phyloP scores from a whole-genome alignment of 1,139 yeast species.

The Blastobotrys indianensis region DNA sequence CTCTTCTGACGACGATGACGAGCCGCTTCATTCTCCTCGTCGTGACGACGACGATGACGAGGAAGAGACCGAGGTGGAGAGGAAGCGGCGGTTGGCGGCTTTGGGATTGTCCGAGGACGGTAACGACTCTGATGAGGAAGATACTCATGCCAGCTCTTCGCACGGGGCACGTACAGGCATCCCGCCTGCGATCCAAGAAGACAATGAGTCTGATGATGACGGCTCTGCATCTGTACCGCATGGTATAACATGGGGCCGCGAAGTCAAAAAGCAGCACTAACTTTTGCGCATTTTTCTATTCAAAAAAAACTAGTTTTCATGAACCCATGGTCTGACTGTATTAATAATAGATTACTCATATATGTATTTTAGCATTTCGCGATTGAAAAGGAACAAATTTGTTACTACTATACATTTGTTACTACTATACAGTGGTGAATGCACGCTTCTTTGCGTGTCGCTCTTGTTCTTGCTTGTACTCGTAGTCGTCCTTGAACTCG shows the following conservation, averaged over 20 bases:
- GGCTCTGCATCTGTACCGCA: slow-evolving; percentile 5
- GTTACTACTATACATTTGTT: neutral
- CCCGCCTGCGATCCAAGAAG: slow-evolving; percentile 18
- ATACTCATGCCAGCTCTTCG: slow-evolving; percentile 15
- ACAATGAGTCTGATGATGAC: slow-evolving; percentile 20
- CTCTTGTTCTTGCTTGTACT: slow-evolving; percentile 50
- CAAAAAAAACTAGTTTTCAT: neutral
- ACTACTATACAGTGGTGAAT: slow-evolving; percentile 31
- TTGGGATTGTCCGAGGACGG: slow-evolving; percentile 54
- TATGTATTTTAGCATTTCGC: neutral
- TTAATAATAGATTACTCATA: neutral
- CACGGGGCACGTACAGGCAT: slow-evolving; percentile 1
- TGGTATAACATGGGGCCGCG: slow-evolving; percentile 19
- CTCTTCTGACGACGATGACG: slow-evolving; percentile 28
- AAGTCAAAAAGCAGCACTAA: slow-evolving; percentile 13
- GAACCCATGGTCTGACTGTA: neutral
- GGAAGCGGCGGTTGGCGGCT: slow-evolving; percentile 73
- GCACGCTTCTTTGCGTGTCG: slow-evolving; percentile 63
- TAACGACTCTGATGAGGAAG: slow-evolving; percentile 24
- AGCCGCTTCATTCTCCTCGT: slow-evolving; percentile 3
- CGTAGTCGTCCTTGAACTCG: slow-evolving; percentile 68
- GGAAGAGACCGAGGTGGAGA: slow-evolving; percentile 46
- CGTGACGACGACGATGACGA: slow-evolving; percentile 22
- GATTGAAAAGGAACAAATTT: neutral
- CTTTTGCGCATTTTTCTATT: slow-evolving; percentile 1